Evolutionary conservation across 2,329 filamentous ascomycete species (phyloP).

Genomic region (Trichocomaceae sp.): DNA sequence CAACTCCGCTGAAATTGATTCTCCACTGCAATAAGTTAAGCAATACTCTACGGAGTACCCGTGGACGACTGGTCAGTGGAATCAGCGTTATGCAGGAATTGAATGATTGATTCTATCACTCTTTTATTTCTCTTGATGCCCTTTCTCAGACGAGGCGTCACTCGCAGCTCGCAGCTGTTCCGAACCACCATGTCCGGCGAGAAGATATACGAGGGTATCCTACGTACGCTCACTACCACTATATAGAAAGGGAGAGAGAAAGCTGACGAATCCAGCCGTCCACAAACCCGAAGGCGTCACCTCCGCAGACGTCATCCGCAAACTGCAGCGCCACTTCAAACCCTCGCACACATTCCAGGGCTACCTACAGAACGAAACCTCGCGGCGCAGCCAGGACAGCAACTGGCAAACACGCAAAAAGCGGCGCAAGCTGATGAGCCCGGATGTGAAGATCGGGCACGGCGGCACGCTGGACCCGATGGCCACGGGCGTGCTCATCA

Average conservation of each 20-base stretch:
- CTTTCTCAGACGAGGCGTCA: constrained; percentile 20
- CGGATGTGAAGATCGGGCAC: constrained; percentile 88
- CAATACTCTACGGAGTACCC: no score
- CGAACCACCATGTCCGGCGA: constrained; percentile 35
- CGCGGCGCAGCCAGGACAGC: constrained; percentile 50
- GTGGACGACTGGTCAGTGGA: no score
- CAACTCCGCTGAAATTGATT: no score
- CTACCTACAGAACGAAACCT: constrained; percentile 60
- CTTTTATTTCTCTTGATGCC: constrained; percentile 20
- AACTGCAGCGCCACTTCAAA: constrained; percentile 78
- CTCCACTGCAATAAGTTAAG: no score
- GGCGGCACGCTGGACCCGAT: constrained; percentile 92
- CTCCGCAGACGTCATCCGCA: constrained; percentile 84
- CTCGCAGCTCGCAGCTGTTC: constrained; percentile 20
- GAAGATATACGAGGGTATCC: constrained; percentile 56
- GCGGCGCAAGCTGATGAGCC: constrained; percentile 48
- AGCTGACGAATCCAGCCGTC: constrained; percentile 55
- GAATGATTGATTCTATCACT: not conserved
- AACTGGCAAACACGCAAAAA: constrained; percentile 56
- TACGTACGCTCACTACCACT: constrained; percentile 25
- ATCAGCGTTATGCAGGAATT: no score
- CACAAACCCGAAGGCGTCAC: constrained; percentile 84
- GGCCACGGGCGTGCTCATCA: constrained; percentile 84
- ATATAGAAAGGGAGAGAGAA: not conserved
- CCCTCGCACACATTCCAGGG: constrained; percentile 72